Percentiles rank a stretch among this genome's conserved stretches.
Evolutionary conservation across 345 rosid genomes (phyloP).

Genomic region (Arabis alpina): DNA sequence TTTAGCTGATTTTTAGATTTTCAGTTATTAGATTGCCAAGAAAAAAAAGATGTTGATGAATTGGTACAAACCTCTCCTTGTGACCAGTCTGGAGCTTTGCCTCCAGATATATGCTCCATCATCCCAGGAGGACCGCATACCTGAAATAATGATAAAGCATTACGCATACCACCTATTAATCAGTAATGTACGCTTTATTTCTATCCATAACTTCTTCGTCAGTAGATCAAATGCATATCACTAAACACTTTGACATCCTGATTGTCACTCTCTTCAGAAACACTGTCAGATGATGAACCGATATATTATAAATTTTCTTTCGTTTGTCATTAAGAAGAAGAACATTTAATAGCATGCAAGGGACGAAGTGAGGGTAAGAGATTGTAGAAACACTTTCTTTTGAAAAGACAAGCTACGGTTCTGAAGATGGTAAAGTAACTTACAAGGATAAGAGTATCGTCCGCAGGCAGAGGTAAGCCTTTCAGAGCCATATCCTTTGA

Average conservation of each 20-base stretch:
- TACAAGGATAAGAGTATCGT: constrained; percentile 85
- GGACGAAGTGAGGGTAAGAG: constrained; percentile 8
- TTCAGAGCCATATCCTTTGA: constrained; percentile 78
- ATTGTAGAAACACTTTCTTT: constrained; percentile 8
- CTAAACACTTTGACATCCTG: constrained; percentile 7
- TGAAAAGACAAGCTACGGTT: background rate
- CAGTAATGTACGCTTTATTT: background rate
- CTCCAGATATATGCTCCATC: constrained; percentile 94
- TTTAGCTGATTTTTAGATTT: constrained; percentile 8
- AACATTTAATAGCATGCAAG: constrained; percentile 3
- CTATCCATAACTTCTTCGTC: background rate
- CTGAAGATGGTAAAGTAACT: constrained; percentile 40
- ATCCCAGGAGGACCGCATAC: constrained; percentile 97
- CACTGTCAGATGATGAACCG: background rate
- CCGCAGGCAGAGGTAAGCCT: constrained; percentile 83
- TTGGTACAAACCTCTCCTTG: constrained; percentile 83
- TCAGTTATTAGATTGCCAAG: constrained; percentile 4
- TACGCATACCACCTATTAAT: background rate
- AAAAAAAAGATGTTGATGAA: background rate
- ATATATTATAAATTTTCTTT: background rate
- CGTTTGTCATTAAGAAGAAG: background rate
- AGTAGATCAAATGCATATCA: constrained; percentile 1
- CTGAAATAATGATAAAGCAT: constrained; percentile 45
- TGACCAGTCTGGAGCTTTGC: constrained; percentile 80
- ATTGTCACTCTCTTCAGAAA: background rate